A percentile compares a stretch with the other conserved stretches of the same genome.
Conservation (phyloP, 2,329 filamentous ascomycete species). For the Alternaria gansuensis region DNA sequence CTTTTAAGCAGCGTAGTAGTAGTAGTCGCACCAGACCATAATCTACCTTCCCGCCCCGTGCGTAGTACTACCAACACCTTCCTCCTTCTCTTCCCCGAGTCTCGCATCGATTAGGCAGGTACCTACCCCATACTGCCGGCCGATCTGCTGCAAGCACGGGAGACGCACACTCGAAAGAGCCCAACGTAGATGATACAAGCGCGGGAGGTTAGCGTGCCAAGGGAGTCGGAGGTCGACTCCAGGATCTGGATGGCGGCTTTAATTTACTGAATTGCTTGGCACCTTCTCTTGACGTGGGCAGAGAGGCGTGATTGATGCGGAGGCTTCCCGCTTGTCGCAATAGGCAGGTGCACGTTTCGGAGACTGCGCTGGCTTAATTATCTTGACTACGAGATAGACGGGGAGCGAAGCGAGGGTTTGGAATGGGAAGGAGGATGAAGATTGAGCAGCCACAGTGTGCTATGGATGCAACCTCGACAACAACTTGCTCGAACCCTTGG, state of each 20-base stretch:
- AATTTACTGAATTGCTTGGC: slow-evolving; percentile 43
- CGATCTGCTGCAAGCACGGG: slow-evolving; percentile 32
- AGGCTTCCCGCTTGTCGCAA: slow-evolving; percentile 10
- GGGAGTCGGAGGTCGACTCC: slow-evolving; percentile 9
- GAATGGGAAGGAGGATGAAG: slow-evolving; percentile 32
- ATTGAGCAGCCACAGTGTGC: background rate
- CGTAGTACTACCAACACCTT: slow-evolving; percentile 21
- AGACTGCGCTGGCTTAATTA: slow-evolving; percentile 15
- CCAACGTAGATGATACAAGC: slow-evolving; percentile 22
- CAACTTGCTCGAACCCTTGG: background rate
- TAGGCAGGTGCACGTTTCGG: slow-evolving; percentile 19
- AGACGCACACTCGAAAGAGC: slow-evolving; percentile 31
- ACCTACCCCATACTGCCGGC: slow-evolving; percentile 14
- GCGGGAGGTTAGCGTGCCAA: slow-evolving; percentile 32
- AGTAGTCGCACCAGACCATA: background rate
- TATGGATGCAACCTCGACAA: background rate
- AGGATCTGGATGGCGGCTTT: slow-evolving; percentile 38
- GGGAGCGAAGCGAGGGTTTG: slow-evolving; percentile 24
- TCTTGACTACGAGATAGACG: slow-evolving; percentile 22
- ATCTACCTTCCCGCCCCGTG: slow-evolving; percentile 35
- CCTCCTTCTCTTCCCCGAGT: slow-evolving; percentile 18
- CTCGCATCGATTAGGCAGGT: slow-evolving; percentile 39
- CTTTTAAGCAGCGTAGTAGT: slow-evolving; percentile 28
- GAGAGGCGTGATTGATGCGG: slow-evolving; percentile 32
- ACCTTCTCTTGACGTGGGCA: slow-evolving; percentile 13